Base-by-base conservation (phyloP, 345 rosid species). In the Eucalyptus pauciflora region DNA sequence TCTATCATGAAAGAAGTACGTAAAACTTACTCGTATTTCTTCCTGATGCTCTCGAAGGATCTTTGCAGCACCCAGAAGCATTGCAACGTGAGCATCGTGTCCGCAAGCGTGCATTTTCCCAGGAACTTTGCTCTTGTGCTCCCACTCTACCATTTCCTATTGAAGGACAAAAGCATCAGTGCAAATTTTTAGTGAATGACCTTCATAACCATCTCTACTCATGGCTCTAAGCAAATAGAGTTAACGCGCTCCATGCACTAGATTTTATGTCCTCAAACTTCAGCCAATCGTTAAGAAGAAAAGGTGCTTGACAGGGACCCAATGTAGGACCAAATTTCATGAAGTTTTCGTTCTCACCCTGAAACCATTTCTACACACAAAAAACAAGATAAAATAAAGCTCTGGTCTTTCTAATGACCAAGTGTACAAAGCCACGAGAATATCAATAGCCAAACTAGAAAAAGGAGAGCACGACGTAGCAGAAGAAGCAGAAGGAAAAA, bases 81-180 rank as follows among this genome's bases (percentile, higher is more conserved):
- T 96, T 7, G 98, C 80, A 56, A 95, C 96, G 93, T 96, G 99
- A 89, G 95, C 95, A 90, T 96, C 99, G 86, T 96, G 99, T 27
- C 98, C 99, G 93, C 99, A 96, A 88, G 97, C 98, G 87, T 96
- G 99, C 99, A 96, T 96, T 93, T 94, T 96, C 89, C 96, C 98
- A 7, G 95, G 94, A 87, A 93, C 88, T 88, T 94, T 96, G 90
- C 99, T 96, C 93, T 95, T 96, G 92, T 96, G 94, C 89, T 95
- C 94, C 99, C 97, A 96, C 90, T 96, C 99, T 88, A 96, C 98
- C 97, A 95, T 89, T 93, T 96, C 99, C 99, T 96, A 90, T 90
- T 86, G 89, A 90, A 88, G 80, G 62, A 76, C 48, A 41, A 76
- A 76, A 76, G 29, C 48, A 41, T 29, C 64, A 18, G 56, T 9